Evolutionary conservation across 192 early-diverging fungal genomes (phyloP), one percentile per base, ranked within the genome.

Genomic region (Coemansia sp.): DNA sequence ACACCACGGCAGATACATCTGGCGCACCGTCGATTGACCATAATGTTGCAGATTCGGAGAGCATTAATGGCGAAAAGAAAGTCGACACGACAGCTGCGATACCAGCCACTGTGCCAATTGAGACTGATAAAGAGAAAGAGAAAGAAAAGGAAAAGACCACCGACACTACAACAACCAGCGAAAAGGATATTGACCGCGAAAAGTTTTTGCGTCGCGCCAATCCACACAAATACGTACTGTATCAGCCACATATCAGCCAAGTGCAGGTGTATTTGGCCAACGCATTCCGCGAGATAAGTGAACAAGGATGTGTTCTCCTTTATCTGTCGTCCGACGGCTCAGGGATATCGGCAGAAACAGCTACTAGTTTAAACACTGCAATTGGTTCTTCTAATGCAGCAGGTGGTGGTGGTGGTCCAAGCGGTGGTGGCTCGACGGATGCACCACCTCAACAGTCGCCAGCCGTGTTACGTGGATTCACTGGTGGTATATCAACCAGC

Each of bases 161-260:
- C 12, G 49, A 59, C 2, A n/a, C 4, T 15, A 2, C 46, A 12
- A 22, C 46, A 11, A 27, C 2, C 1, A 18, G 8, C 12, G 46
- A 49, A 4, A 61, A 53, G 41, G 49, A 61, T 6, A 3, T 15
- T 2, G 59, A 61, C 7, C 38, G 58, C 38, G 71, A 73, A 4
- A 63, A 54, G 47, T 40, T 46, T 4, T 40, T 39, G 53, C 78
- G 59, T 61, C 82, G 58, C 40, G 69, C 67, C 50, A 91, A 91
- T 67, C 90, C 90, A 22, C 93, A 95, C 82, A 99, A 99, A 64
- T 95, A 96, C 52, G 76, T 98, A 19, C 80, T 99, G 19, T 95
- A 96, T 69, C 80, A 90, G 65, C 94, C 95, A 11, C 89, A 90
- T 1, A 83, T 96, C 51, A 91, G 91, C 52, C 92, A 99, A 66